Evolutionary conservation across 2,329 filamentous ascomycete species (phyloP), one percentile per base, ranked within the genome.

Genomic region (Diaporthe humulicola): DNA sequence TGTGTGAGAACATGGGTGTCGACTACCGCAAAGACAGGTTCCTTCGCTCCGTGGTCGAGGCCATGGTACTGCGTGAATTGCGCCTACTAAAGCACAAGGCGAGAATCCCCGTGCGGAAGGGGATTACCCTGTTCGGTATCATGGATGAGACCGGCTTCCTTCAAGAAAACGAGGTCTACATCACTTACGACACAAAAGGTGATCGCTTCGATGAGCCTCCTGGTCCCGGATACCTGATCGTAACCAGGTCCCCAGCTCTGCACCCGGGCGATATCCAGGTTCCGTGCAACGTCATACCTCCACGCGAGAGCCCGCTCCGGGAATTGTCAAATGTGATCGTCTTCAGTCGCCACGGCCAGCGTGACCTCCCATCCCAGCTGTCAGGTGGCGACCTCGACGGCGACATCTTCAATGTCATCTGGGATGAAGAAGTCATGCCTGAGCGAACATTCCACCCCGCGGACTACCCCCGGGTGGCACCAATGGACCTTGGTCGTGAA

Each of bases 351-450:
- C 86, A 89, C 56, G 95, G 95, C 0, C 36, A 78, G 0, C 90
- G 95, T 22, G 95, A 97, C 79, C 85, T 98, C 0, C 94, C 95
- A 0, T 96, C 94, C 76, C 89, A 93, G 81, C 86, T 98, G 0
- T 93, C 93, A 71, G 95, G 95, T 1, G 95, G 95, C 0, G 95
- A 98, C 81, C 87, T 98, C 0, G 95, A 97, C 77, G 95, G 95
- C 0, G 95, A 98, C 81, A 84, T 94, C 0, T 98, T 94, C 82
- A 93, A 95, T 77, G 84, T 97, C 67, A 94, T 97, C 64, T 97
- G 90, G 87, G 94, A 97, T 77, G 78, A 82, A 0, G 80, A 82
- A 0, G 86, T 91, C 0, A 81, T 88, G 1, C 87, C 89, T 0
- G 54, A 78, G 15, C 30, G 19, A 0, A 85, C 83, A 0, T 90